These are phyloP conservation scores for Amphicarpaea edgeworthii DNA, from an alignment of 306 rosid genomes.

Conservation along the genomic window DNA sequence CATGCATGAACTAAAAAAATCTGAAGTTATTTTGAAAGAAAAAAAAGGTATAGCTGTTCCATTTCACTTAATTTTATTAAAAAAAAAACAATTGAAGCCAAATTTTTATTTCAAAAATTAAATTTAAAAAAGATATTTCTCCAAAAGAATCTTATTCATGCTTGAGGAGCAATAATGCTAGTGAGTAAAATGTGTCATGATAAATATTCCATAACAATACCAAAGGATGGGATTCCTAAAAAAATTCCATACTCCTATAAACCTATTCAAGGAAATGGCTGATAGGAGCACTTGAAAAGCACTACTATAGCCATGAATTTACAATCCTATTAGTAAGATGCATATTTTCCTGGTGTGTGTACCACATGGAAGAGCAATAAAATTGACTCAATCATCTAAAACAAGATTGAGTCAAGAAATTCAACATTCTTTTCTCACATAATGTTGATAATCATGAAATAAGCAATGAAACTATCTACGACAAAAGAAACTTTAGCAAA, in stretches of 20 bases:
- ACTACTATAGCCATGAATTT: background rate
- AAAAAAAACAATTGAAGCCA: slow-evolving; percentile 4
- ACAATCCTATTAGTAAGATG: slow-evolving; percentile 31
- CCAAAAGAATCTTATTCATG: slow-evolving; percentile 6
- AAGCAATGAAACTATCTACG: slow-evolving; percentile 19
- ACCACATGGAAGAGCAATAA: too few relatives aligned
- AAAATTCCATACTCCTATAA: background rate
- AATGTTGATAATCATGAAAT: slow-evolving; percentile 20
- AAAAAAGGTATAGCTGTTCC: background rate
- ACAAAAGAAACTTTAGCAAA: slow-evolving; percentile 20
- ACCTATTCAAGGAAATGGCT: slow-evolving; percentile 17
- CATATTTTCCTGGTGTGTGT: background rate
- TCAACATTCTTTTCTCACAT: background rate
- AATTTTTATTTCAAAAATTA: background rate
- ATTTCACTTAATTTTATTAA: background rate
- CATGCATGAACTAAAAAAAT: background rate
- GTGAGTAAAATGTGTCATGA: slow-evolving; percentile 32
- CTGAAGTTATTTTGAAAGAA: slow-evolving; percentile 2
- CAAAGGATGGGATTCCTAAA: slow-evolving; percentile 24
- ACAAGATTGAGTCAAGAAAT: slow-evolving; percentile 17
- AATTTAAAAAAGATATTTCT: slow-evolving; percentile 24
- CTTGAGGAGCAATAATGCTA: background rate
- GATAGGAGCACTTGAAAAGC: slow-evolving; percentile 23
- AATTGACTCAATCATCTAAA: background rate
- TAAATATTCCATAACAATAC: slow-evolving; percentile 26